phyloP scores from a whole-genome alignment of 192 early-diverging fungal species.

The Coemansia sp. region DNA sequence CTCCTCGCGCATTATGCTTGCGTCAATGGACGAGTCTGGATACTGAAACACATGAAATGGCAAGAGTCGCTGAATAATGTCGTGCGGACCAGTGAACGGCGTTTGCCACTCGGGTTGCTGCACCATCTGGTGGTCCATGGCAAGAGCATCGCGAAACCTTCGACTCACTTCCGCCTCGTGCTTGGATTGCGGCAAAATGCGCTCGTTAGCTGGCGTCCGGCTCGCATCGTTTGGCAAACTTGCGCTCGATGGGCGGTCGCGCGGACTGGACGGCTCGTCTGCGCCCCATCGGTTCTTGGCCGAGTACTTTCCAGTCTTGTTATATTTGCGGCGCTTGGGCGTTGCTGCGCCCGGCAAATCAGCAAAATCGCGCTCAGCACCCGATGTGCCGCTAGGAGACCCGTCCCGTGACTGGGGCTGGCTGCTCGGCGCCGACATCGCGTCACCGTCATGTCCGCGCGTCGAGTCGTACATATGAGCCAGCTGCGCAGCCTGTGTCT shows the following conservation, averaged over 20 bases:
- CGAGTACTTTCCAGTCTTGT: constrained; percentile 38
- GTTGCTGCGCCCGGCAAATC: constrained; percentile 12
- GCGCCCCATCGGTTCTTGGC: constrained; percentile 13
- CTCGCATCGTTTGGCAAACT: background rate
- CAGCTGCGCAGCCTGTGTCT: constrained; percentile 44
- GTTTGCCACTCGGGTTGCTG: constrained; percentile 56
- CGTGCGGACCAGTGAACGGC: constrained; percentile 59
- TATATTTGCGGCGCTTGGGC: constrained; percentile 40
- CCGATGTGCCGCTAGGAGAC: constrained; percentile 34
- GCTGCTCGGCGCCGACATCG: constrained; percentile 9
- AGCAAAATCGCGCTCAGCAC: constrained; percentile 15
- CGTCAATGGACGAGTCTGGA: constrained; percentile 44
- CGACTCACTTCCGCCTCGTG: constrained; percentile 34
- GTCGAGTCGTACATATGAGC: constrained; percentile 35
- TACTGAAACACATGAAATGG: constrained; percentile 77
- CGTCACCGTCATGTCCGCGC: constrained; percentile 2
- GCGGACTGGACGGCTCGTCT: background rate
- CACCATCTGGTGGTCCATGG: constrained; percentile 54
- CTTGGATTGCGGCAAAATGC: background rate
- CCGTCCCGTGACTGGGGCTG: constrained; percentile 32
- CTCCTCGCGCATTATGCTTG: constrained; percentile 17
- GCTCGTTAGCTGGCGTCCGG: background rate
- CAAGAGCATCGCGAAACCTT: constrained; percentile 53
- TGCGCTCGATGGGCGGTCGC: background rate
- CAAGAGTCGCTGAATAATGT: constrained; percentile 63